phyloP scores from a whole-genome alignment of 2,329 filamentous ascomycete genomes.

The Phaeosphaeria sp. region DNA sequence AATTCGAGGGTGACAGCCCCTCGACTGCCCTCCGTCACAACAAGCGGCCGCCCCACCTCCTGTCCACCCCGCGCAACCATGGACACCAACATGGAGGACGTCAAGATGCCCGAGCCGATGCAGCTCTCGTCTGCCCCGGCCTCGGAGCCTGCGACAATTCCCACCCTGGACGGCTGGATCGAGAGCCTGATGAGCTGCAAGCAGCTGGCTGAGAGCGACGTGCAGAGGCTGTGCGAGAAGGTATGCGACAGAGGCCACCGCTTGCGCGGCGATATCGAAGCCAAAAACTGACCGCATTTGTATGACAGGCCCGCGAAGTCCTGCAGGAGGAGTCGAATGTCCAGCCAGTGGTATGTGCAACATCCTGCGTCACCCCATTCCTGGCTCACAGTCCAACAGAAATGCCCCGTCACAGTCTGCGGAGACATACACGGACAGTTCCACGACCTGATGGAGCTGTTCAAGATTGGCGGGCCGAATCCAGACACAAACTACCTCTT shows the following conservation, averaged over 20 bases:
- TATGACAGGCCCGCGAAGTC: slow-evolving; percentile 83
- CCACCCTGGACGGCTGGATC: slow-evolving; percentile 96
- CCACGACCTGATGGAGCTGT: slow-evolving; percentile 98
- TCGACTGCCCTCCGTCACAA: slow-evolving; percentile 41
- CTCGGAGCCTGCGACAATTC: slow-evolving; percentile 86
- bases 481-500: slow-evolving; percentile 99
- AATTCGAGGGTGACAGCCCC: slow-evolving; percentile 47
- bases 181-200: slow-evolving; percentile 99
- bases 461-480: slow-evolving; percentile 97
- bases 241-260: slow-evolving; percentile 54
- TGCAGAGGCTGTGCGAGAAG: slow-evolving; percentile 97
- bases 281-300: slow-evolving; percentile 19
- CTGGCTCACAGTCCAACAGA: slow-evolving; percentile 53
- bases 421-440: slow-evolving; percentile 99
- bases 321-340: slow-evolving; percentile 98
- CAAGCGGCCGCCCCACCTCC: slow-evolving; percentile 32
- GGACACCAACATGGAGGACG: slow-evolving; percentile 99
- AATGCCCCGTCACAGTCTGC: slow-evolving; percentile 98
- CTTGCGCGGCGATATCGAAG: not conserved
- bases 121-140: slow-evolving; percentile 72
- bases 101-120: slow-evolving; percentile 81
- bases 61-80: slow-evolving; percentile 60
- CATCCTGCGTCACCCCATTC: not conserved
- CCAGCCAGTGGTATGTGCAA: slow-evolving; percentile 84
- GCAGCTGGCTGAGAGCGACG: slow-evolving; percentile 92